Evolutionary conservation across 345 rosid genomes (phyloP).

Genomic region (Linum trigynum): DNA sequence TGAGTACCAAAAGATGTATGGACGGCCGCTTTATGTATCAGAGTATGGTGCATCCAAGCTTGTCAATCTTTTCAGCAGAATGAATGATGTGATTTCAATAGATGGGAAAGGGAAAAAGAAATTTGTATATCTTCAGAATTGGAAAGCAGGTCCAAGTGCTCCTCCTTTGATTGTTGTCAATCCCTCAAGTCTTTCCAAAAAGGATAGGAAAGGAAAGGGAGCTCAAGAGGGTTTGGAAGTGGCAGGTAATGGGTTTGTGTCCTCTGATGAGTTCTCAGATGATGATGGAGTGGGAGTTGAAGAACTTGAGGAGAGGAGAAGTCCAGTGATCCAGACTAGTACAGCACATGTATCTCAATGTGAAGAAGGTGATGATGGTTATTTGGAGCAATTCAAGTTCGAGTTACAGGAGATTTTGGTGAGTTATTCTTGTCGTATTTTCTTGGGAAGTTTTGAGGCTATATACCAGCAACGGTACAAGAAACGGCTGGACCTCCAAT

Average conservation of each 20-base stretch:
- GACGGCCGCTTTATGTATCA: constrained; percentile 67
- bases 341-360: constrained; percentile 17
- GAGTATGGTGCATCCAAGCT: constrained; percentile 74
- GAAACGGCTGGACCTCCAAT: constrained; percentile 45
- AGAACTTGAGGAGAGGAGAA: constrained; percentile 30
- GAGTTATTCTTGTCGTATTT: constrained; percentile 65
- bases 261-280: constrained; percentile 67
- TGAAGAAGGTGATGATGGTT: constrained; percentile 18
- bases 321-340: constrained; percentile 18
- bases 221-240: constrained; percentile 24
- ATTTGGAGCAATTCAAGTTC: constrained; percentile 56
- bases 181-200: constrained; percentile 24
- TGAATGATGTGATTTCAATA: constrained; percentile 55
- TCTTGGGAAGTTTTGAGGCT: constrained; percentile 66
- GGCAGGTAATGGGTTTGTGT: constrained; percentile 27
- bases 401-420: constrained; percentile 86
- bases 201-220: constrained; percentile 52
- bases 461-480: constrained; percentile 79
- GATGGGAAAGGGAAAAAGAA: constrained; percentile 70
- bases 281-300: constrained; percentile 43
- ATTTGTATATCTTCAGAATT: constrained; percentile 58
- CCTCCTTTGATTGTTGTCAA: constrained; percentile 23
- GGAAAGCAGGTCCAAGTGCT: constrained; percentile 40
- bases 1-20: constrained; percentile 63
- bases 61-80: constrained; percentile 76